Base-by-base conservation (phyloP, 164 flowering plant genomes). In the Annona squamosa region DNA sequence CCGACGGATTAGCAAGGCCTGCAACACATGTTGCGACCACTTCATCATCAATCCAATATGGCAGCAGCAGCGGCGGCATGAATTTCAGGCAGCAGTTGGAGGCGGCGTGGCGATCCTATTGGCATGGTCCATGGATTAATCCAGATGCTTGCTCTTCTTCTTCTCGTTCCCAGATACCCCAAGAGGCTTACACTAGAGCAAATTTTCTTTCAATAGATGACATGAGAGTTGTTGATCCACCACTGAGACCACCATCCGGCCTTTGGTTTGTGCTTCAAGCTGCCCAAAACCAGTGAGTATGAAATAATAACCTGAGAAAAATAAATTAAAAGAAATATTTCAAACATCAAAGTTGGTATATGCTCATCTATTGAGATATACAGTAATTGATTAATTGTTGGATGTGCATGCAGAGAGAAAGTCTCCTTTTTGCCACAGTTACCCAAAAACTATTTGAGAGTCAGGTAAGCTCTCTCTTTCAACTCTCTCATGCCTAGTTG, bases 201-300 rank as follows among this genome's bases (percentile, higher is more conserved):
- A 42, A 12, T 62, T 48, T 48, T 19, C 69, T 4, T 18, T 67
- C 17, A 1, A 78, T 79, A 44, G 79, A 57, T 1, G 81, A 79
- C 52, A 47, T 85, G 68, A 75, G 89, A 78, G 80, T 91, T n/a
- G 68, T 93, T 0, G 84, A 89, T 69, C 85, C 91, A 52, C 98
- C 98, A 0, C 74, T 84, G 46, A 86, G 97, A 77, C 89, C 90
- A 63, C 87, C 86, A 74, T 83, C 94, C 26, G 97, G 97, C 46
- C 72, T 95, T 77, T 95, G 99, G 99, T 95, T 93, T 77, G 77
- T 81, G 78, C 88, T 95, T 2, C 94, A 87, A 86, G 92, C 98
- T 2, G 88, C 91, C 9, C 86, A 79, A 77, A 87, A 81, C 65
- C 98, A 94, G 98, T 93, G 84, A 83, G 97, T 81, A 37, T 7